A percentile compares a stretch with the other conserved stretches of the same genome.
Evolutionary conservation across 768 basidiomycete species (phyloP).

Genomic region (Boletus rufocinnamomeus): DNA sequence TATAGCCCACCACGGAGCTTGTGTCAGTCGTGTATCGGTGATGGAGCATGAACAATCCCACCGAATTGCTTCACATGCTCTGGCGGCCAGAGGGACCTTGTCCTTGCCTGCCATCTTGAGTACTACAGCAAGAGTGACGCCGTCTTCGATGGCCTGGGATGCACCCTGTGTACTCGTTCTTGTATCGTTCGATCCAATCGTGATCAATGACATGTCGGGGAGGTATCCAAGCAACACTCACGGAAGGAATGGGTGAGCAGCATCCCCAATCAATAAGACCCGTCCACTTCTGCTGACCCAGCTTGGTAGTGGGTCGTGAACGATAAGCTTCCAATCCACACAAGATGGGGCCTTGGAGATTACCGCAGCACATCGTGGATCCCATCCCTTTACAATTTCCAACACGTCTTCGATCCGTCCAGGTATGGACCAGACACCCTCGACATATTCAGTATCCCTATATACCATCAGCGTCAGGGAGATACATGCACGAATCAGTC

Average conservation of each 20-base stretch:
- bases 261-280: constrained; percentile 32
- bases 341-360: constrained; percentile 29
- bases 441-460: constrained; percentile 26
- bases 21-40: not conserved
- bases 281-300: constrained; percentile 37
- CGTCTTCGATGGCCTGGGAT: constrained; percentile 45
- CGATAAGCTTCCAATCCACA: constrained; percentile 43
- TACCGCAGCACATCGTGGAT: constrained; percentile 29
- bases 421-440: constrained; percentile 21
- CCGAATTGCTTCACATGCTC: constrained; percentile 19
- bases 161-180: constrained; percentile 36
- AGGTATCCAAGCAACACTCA: constrained; percentile 3
- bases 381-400: constrained; percentile 25
- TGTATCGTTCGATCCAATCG: not conserved
- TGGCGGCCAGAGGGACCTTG: constrained; percentile 5
- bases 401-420: constrained; percentile 28
- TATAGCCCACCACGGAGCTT: not conserved
- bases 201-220: not conserved
- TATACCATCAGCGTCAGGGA: constrained; percentile 3
- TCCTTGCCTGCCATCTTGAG: constrained; percentile 19
- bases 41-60: not conserved
- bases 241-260: constrained; percentile 36
- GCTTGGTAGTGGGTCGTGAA: constrained; percentile 38
- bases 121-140: constrained; percentile 35
- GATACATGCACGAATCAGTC: not conserved